phyloP scores from a whole-genome alignment of 2,329 filamentous ascomycete genomes.

The Colletotrichum tamarilloi region DNA sequence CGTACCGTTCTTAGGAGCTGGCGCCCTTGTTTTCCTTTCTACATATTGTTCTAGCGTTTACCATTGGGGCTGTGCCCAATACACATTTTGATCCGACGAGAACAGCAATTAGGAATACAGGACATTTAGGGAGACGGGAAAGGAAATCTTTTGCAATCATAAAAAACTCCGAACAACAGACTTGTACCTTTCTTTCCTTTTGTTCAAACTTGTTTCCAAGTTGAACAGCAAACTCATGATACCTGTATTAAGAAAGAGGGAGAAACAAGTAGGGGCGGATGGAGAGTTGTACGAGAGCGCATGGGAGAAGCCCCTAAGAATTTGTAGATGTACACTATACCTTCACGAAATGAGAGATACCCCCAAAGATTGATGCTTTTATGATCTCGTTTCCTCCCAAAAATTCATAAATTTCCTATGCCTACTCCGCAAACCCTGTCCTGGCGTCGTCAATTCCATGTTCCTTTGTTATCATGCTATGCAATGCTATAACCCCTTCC shows the following conservation, averaged over 20 bases:
- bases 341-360: constrained; percentile 23
- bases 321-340: not conserved
- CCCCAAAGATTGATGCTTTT: constrained; percentile 20
- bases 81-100: not conserved
- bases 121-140: not conserved
- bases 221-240: constrained; percentile 1
- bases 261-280: not conserved
- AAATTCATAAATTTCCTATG: not conserved
- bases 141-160: not conserved
- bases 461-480: constrained; percentile 11
- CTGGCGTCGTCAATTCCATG: constrained; percentile 17
- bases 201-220: not conserved
- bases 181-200: not conserved
- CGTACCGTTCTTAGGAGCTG: not conserved
- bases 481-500: constrained; percentile 9
- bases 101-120: constrained; percentile 14
- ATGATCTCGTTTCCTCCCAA: not conserved
- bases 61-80: constrained; percentile 24
- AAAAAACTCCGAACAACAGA: not conserved
- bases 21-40: not conserved
- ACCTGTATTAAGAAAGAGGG: constrained; percentile 6
- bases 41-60: not conserved
- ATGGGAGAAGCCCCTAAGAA: not conserved
- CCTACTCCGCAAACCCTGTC: not conserved
- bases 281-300: not conserved